Conservation (phyloP, 2,329 filamentous ascomycete genomes). For the Fonsecaea erecta region DNA sequence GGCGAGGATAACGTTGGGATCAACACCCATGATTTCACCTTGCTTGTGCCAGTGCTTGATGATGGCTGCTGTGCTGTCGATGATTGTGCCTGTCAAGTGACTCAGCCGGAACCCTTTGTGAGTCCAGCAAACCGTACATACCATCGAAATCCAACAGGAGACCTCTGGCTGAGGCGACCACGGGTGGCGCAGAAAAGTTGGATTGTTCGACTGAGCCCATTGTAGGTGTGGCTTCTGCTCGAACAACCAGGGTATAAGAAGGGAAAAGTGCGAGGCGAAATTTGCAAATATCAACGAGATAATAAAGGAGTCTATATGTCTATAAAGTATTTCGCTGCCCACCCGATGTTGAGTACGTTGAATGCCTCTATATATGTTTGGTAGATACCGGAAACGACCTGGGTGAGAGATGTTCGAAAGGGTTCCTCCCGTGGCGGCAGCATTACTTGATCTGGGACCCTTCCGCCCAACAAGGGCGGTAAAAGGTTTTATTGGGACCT, state of each 20-base stretch:
- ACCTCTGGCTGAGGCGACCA: conserved; percentile 48
- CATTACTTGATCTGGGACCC: neutral
- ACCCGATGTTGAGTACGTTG: neutral
- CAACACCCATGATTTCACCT: conserved; percentile 77
- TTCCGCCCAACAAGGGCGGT: neutral
- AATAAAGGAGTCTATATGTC: neutral
- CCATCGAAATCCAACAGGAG: conserved; percentile 55
- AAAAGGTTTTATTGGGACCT: neutral
- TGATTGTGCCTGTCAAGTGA: conserved; percentile 45
- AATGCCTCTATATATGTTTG: neutral
- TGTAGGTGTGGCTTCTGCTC: neutral
- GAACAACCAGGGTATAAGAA: neutral
- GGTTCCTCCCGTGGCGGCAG: neutral
- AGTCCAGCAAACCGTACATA: conserved; percentile 3
- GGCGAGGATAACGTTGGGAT: conserved; percentile 81
- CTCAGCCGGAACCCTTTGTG: neutral
- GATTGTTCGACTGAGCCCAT: conserved; percentile 42
- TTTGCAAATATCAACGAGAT: neutral
- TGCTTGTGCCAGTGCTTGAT: conserved; percentile 67
- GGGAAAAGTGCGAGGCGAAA: conserved; percentile 20
- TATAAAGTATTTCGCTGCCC: neutral
- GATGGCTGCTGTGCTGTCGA: conserved; percentile 59
- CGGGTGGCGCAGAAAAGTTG: conserved; percentile 48
- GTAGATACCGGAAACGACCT: neutral
- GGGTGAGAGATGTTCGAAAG: neutral